These are phyloP conservation scores for Elaeagnus macrophylla DNA, from an alignment of 306 rosid genomes.

Conservation along the genomic window DNA sequence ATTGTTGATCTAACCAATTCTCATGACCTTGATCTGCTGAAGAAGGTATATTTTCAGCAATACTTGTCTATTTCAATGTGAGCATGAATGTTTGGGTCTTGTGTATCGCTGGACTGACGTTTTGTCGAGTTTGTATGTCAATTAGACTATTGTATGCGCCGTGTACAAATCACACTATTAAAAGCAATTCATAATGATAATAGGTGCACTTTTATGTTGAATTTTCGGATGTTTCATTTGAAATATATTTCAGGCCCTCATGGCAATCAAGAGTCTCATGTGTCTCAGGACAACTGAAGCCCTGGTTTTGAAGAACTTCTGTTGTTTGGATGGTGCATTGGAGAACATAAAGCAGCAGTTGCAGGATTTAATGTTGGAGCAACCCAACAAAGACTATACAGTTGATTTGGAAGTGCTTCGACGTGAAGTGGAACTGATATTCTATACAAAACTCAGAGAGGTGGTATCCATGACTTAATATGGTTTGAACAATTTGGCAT, in stretches of 20 bases:
- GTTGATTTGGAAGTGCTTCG: constrained; percentile 64
- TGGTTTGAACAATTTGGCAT: not conserved
- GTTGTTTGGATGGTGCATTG: constrained; percentile 66
- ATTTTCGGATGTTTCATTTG: not conserved
- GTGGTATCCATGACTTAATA: constrained; percentile 26
- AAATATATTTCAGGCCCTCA: constrained; percentile 45
- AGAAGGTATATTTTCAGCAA: constrained; percentile 44
- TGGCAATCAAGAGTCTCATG: constrained; percentile 58
- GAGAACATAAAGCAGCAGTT: constrained; percentile 49
- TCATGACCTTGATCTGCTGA: constrained; percentile 68
- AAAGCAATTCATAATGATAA: not conserved
- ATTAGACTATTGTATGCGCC: too few relatives aligned
- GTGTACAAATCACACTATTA: too few relatives aligned
- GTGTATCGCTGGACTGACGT: not conserved
- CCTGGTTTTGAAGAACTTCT: constrained; percentile 43
- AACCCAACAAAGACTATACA: constrained; percentile 51
- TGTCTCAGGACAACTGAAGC: constrained; percentile 55
- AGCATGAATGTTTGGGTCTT: not conserved
- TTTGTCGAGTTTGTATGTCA: not conserved
- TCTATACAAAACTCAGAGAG: constrained; percentile 39
- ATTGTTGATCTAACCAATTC: constrained; percentile 66
- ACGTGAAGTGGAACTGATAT: constrained; percentile 53
- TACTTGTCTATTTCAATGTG: too few relatives aligned
- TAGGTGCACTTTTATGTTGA: not conserved
- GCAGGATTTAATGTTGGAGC: constrained; percentile 43